These are phyloP conservation scores for Penicillium thymicola DNA, from an alignment of 2,329 filamentous ascomycete genomes.

Conservation along the genomic window DNA sequence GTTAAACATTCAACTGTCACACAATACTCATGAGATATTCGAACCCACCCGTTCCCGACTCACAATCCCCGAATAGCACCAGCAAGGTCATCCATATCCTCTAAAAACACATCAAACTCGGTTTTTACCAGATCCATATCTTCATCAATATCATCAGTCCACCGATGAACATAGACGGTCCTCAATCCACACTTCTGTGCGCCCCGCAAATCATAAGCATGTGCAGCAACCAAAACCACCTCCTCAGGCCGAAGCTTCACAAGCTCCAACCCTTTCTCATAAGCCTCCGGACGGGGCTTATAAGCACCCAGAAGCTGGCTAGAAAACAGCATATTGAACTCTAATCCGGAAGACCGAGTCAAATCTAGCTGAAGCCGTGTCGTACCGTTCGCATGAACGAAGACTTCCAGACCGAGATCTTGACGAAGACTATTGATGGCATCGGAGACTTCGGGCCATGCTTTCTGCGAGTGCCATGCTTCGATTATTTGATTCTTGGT, in stretches of 20 bases:
- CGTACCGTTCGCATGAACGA: slow-evolving; percentile 56
- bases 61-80: slow-evolving; percentile 3
- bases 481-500: slow-evolving; percentile 21
- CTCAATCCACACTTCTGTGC: slow-evolving; percentile 50
- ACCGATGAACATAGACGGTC: slow-evolving; percentile 52
- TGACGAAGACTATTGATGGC: slow-evolving; percentile 43
- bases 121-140: slow-evolving; percentile 41
- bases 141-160: slow-evolving; percentile 54
- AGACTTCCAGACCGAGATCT: slow-evolving; percentile 40
- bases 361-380: slow-evolving; percentile 56
- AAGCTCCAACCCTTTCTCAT: slow-evolving; percentile 46
- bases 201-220: slow-evolving; percentile 53
- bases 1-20: neutral
- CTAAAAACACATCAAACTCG: slow-evolving; percentile 43
- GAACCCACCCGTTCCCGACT: neutral
- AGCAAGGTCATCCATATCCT: slow-evolving; percentile 19
- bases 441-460: slow-evolving; percentile 51
- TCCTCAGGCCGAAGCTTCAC: slow-evolving; percentile 47
- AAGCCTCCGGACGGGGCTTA: slow-evolving; percentile 50
- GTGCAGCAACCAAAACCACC: slow-evolving; percentile 53
- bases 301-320: slow-evolving; percentile 50
- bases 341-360: slow-evolving; percentile 45
- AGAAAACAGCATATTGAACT: slow-evolving; percentile 54
- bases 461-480: slow-evolving; percentile 50
- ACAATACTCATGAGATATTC: neutral